Conservation (phyloP, 768 basidiomycete genomes). For the Auriscalpium orientale region DNA sequence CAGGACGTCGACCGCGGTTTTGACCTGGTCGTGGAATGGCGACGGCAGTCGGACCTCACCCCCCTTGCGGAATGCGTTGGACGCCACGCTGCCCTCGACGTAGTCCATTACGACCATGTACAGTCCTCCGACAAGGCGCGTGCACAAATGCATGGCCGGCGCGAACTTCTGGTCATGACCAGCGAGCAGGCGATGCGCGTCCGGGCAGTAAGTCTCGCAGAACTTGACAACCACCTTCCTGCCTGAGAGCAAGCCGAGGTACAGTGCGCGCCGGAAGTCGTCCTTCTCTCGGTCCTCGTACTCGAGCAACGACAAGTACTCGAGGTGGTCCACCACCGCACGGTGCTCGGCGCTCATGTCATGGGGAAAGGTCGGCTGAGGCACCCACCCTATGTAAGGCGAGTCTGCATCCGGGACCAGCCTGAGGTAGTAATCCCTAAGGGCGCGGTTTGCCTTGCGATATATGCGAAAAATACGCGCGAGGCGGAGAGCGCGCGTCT, state of each 20-base stretch:
- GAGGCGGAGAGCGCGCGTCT: too few species aligned
- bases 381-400: too few species aligned
- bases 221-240: conserved; percentile 30
- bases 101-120: conserved; percentile 36
- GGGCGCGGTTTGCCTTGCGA: too few species aligned
- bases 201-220: conserved; percentile 24
- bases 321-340: too few species aligned
- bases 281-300: background rate
- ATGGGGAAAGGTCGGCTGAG: too few species aligned
- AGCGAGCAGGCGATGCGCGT: conserved; percentile 27
- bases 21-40: conserved; percentile 17
- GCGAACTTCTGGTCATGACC: conserved; percentile 17
- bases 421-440: too few species aligned
- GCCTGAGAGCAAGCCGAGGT: background rate
- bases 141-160: conserved; percentile 15
- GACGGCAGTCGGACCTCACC: background rate
- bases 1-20: conserved; percentile 14
- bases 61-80: background rate
- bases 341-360: too few species aligned
- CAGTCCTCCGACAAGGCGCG: background rate
- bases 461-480: too few species aligned
- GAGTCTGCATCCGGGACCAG: too few species aligned
- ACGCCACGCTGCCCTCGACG: conserved; percentile 15
- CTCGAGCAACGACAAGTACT: background rate
- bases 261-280: background rate